Conservation (phyloP, 768 basidiomycete species). For the Heimioporus sp. region DNA sequence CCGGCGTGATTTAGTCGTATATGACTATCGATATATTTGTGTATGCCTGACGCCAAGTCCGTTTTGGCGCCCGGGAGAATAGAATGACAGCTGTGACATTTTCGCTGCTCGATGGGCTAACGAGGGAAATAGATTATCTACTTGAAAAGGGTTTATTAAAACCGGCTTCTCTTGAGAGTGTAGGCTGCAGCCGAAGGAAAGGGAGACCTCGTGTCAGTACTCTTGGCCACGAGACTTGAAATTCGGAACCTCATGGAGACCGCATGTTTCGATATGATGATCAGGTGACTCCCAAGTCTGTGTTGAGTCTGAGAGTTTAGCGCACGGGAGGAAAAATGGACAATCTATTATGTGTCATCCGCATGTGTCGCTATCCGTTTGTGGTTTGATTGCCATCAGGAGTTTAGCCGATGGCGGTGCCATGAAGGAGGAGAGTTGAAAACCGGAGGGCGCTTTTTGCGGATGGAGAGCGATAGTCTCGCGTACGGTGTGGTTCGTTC, state of each 20-base stretch:
- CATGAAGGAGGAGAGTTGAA: neutral
- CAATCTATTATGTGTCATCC: neutral
- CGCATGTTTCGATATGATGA: constrained; percentile 22
- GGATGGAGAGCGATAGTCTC: constrained; percentile 10
- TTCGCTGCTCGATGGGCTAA: neutral
- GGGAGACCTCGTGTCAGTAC: constrained; percentile 10
- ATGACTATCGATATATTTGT: neutral
- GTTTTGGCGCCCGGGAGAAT: neutral
- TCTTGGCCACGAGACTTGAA: constrained; percentile 9
- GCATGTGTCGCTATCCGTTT: neutral
- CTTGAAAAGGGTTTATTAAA: constrained; percentile 17
- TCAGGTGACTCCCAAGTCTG: constrained; percentile 15
- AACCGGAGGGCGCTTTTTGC: constrained; percentile 2
- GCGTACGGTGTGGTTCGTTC: constrained; percentile 1
- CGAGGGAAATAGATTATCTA: neutral
- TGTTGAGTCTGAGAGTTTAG: constrained; percentile 7
- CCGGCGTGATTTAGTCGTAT: neutral
- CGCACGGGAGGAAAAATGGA: neutral
- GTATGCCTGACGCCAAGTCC: constrained; percentile 1
- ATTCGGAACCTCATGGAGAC: constrained; percentile 22
- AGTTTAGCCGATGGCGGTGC: constrained; percentile 17
- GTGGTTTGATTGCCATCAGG: constrained; percentile 3
- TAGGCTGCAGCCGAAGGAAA: constrained; percentile 2
- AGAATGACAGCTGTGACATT: neutral
- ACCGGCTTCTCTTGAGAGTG: neutral